Evolutionary conservation across 2,329 filamentous ascomycete genomes (phyloP).

Genomic region (Colletotrichum aenigma): DNA sequence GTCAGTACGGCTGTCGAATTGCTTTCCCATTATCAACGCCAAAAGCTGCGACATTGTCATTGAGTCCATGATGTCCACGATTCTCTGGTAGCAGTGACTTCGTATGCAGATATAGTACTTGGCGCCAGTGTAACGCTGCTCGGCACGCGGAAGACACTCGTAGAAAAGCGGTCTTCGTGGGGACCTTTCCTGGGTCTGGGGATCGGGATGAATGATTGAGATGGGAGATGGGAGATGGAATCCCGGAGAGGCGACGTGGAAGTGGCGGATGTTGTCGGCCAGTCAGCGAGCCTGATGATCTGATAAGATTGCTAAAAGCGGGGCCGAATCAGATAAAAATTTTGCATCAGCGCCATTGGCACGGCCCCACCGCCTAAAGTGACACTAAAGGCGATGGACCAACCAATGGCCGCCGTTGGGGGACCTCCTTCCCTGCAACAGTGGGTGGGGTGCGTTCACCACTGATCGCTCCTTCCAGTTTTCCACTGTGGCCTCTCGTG

Average conservation of each 20-base stretch:
- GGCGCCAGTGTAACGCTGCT: neutral
- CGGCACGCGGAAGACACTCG: neutral
- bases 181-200: neutral
- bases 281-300: conserved; percentile 7
- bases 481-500: neutral
- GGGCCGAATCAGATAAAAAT: conserved; percentile 12
- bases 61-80: neutral
- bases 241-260: neutral
- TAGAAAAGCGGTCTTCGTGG: neutral
- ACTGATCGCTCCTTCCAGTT: neutral
- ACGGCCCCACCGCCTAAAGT: neutral
- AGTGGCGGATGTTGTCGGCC: neutral
- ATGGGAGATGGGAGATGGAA: neutral
- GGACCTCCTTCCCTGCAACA: neutral
- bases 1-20: neutral
- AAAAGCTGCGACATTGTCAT: neutral
- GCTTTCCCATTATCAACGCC: neutral
- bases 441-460: neutral
- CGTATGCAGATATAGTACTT: neutral
- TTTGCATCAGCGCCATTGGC: neutral
- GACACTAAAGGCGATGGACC: neutral
- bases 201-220: neutral
- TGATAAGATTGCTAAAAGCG: conserved; percentile 21
- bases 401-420: neutral
- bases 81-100: neutral